Evolutionary conservation across 345 rosid species (phyloP), one percentile per base, ranked within the genome.

Genomic region (Camelina sativa): DNA sequence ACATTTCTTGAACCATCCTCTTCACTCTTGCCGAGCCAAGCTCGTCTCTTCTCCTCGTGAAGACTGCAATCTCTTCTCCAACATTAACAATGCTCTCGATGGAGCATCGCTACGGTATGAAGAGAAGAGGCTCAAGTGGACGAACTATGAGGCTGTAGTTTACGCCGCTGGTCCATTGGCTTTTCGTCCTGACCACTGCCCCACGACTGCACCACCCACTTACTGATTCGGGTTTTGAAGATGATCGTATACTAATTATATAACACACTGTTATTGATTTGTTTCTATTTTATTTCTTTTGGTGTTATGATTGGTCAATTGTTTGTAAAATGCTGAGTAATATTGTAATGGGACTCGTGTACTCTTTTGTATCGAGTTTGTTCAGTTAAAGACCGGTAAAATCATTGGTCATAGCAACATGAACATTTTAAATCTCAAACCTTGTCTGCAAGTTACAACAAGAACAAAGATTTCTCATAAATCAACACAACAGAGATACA

Each of bases 81-180:
- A 89, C 70, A 74, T 91, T 74, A 93, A 91, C 84, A 74, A 85
- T 28, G 97, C 94, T 37, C 76, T 87, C 16, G 44, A 88, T 22
- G 98, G 96, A 8, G 81, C 94, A n/a, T 32, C 84, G 0, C 86
- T 93, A 5, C 80, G 84, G 3, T 91, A 71, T 28, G 88, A 89
- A 56, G 82, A 79, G 73, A 91, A 89, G 85, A 80, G 73, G 32
- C 12, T 87, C 48, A 17, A 68, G 32, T 80, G 91, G 72, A 72
- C 61, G 1, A 62, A 67, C 55, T 84, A 83, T 8, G 82, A 86
- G 55, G 92, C 84, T 15, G 88, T 86, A 57, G 10, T 93, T 69
- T 91, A 88, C 57, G 86, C 93, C 22, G 89, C 97, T 1, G 97
- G 96, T 16, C 97, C 97, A 12, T 69, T 91, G 84, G 97, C 97